Conservation (phyloP, 805 yeast species). For the Cyberlindnera nakhonratchasimensis region DNA sequence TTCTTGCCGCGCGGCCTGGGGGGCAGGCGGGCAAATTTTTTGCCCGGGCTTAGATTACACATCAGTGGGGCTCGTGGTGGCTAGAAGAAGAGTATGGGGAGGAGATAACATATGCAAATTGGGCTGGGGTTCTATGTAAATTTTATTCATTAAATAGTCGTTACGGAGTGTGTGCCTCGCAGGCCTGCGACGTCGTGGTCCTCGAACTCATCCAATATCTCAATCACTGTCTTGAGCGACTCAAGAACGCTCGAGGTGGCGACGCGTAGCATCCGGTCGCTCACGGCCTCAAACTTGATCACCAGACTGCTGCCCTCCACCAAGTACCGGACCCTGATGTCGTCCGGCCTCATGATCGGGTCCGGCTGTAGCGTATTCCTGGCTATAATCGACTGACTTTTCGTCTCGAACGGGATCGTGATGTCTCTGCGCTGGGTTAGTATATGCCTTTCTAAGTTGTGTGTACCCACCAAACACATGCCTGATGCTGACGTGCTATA, state of each 20-base stretch:
- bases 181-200: neutral
- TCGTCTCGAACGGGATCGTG: slow-evolving; percentile 59
- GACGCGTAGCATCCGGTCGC: slow-evolving; percentile 76
- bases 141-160: neutral
- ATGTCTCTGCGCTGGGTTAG: slow-evolving; percentile 34
- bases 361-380: slow-evolving; percentile 63
- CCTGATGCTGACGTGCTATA: too few species aligned
- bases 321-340: slow-evolving; percentile 49
- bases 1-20: neutral
- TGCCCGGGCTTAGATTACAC: neutral
- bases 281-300: slow-evolving; percentile 53
- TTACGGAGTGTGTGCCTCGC: neutral
- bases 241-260: slow-evolving; percentile 82
- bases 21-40: neutral
- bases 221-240: slow-evolving; percentile 69
- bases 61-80: neutral
- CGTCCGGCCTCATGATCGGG: slow-evolving; percentile 72
- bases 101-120: neutral
- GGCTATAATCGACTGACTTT: slow-evolving; percentile 62
- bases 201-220: slow-evolving; percentile 73
- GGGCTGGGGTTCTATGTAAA: neutral
- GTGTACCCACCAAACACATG: too few species aligned
- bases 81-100: neutral
- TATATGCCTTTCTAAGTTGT: too few species aligned
- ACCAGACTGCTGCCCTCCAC: slow-evolving; percentile 34